Evolutionary conservation across 148 eudicot genomes (phyloP).

Genomic region (Arbutus unedo): DNA sequence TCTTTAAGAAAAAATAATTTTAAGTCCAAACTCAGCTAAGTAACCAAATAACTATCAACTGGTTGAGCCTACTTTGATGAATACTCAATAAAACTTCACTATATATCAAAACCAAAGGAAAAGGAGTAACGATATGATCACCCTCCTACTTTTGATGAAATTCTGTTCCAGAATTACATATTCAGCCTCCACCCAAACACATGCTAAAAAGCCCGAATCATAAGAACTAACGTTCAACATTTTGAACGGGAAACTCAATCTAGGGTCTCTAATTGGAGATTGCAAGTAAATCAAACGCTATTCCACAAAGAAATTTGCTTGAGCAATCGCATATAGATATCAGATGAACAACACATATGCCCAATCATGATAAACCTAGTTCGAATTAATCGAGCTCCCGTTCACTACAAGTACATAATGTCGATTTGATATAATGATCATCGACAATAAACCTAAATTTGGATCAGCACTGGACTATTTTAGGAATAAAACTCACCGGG

Average conservation of each 20-base stretch:
- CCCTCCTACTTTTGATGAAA: not conserved
- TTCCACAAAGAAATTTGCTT: not conserved
- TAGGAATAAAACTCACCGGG: constrained; percentile 1
- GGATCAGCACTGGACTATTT: not conserved
- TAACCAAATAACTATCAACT: no score
- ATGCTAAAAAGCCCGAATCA: not conserved
- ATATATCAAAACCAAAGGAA: not conserved
- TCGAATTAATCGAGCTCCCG: no score
- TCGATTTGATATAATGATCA: not conserved
- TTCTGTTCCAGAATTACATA: not conserved
- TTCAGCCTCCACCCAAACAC: not conserved
- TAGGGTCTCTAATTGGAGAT: not conserved
- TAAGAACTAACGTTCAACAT: not conserved
- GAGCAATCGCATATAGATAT: not conserved
- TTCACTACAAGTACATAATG: not conserved
- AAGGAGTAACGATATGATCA: not conserved
- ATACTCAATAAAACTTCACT: not conserved
- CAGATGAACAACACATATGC: no score
- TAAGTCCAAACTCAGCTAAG: no score
- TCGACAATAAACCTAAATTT: not conserved
- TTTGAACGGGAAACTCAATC: not conserved
- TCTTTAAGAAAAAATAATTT: no score
- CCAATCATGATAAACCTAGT: no score
- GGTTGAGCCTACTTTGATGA: not conserved
- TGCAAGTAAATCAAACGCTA: not conserved